Base-by-base conservation (phyloP, 2,329 filamentous ascomycete genomes). In the Xylaria sp. region DNA sequence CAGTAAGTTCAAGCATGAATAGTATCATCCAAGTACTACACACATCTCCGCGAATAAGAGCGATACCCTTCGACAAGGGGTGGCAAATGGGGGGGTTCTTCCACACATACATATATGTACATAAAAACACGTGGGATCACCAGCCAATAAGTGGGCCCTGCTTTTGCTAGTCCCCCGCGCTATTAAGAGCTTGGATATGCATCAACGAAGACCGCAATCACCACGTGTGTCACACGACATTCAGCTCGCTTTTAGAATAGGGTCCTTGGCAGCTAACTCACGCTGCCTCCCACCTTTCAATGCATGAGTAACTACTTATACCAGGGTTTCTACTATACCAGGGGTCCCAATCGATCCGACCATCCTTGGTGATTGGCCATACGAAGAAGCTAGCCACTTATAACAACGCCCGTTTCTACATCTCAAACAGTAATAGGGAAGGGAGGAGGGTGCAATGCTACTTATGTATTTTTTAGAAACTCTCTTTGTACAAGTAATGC, bases 61-160 rank as follows among this genome's bases (percentile, higher is more conserved):
- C 20, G 43, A 25, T 25, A n/a, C 48, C 48, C 23, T 32, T 43
- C 46, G 32, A 25, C 39, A 32, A 46, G 7, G 7, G 46, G 32
- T 41, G 48, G n/a, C 46, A 43, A 34, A 32, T 41, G 18, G 32
- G 28, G 18, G 32, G 28, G 15, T 6, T 32, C 18, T 20, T 23
- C 18, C 18, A 53, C 59, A 43, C 32, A 36, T 58, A 58, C 36
- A 25, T 56, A 39, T 25, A 34, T 18, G 7, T 36, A 60, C 45
- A 50, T 50, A n/a, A 10, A 64, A 10, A 64, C 66, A 68, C 66
- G 66, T 68, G 66, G 66, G 63, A 61, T 46, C 5, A 18, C 20
- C 45, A 28, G 58, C 63, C 62, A 68, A 62, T 66, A 58, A 65
- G 53, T 64, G 61, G 43, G 20, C 28, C 39, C n/a, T 39, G 32